These are phyloP conservation scores for Ascochyta koolunga DNA, from an alignment of 2,329 filamentous ascomycete species.

Conservation along the genomic window DNA sequence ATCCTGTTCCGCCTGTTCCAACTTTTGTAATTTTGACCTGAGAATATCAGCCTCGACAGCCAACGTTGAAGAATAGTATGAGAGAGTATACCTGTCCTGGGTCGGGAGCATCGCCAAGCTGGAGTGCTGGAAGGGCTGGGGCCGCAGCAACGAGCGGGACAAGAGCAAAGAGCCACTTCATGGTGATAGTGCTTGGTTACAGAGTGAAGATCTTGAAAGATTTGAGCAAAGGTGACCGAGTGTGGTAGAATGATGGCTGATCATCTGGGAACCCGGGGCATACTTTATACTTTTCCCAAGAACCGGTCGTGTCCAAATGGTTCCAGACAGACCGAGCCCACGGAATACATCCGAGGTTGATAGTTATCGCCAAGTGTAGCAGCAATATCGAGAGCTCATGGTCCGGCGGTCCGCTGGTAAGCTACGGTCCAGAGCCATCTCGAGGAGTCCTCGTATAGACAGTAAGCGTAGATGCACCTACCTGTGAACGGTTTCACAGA, in stretches of 20 bases:
- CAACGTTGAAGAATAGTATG: background rate
- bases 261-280: constrained; percentile 28
- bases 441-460: constrained; percentile 37
- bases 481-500: background rate
- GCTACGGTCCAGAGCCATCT: constrained; percentile 34
- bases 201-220: constrained; percentile 20
- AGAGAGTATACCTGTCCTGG: constrained; percentile 32
- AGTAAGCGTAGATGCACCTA: constrained; percentile 14
- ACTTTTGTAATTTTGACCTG: constrained; percentile 53
- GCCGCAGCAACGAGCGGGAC: constrained; percentile 41
- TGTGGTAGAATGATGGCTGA: constrained; percentile 36
- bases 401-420: constrained; percentile 38
- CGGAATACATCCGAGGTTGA: background rate
- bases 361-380: constrained; percentile 32
- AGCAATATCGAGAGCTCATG: constrained; percentile 45
- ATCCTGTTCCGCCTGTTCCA: constrained; percentile 57
- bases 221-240: constrained; percentile 19
- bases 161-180: constrained; percentile 48
- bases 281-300: constrained; percentile 42
- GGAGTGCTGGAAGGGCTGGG: constrained; percentile 19
- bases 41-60: constrained; percentile 16
- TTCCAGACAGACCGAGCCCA: background rate
- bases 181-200: constrained; percentile 33
- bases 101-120: constrained; percentile 37
- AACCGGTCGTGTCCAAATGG: constrained; percentile 1